Base-by-base conservation (phyloP, 768 basidiomycete species). In the Boletus tomentosulus region DNA sequence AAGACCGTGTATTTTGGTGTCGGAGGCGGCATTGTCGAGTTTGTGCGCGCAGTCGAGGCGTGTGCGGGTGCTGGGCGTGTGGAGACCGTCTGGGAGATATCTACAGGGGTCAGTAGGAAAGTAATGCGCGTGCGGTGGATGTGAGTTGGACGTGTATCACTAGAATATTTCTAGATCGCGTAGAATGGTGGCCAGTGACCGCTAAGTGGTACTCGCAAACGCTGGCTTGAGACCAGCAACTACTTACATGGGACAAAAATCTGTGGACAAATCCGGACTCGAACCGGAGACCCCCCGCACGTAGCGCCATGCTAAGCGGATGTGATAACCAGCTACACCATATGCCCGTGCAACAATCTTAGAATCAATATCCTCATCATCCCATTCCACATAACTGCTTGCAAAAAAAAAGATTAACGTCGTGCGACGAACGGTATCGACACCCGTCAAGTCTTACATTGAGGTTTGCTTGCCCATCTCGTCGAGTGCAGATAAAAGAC, bases 1-100 rank as follows among this genome's bases (percentile, higher is more conserved):
- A 98, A 98, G 69, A 79, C 92, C 13, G 70, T 98, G 19, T 98
- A 98, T 67, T 98, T 98, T 67, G 96, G 96, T 7, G 92, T 98
- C 4, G 95, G 94, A 1, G 95, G 96, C 0, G 91, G 94, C 7
- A 73, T 95, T 27, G 69, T 79, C 12, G 89, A 86, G 55, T 96
- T 96, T 60, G 67, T 82, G n/a, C 65, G 71, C 27, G 77, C 75
- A 6, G 79, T 92, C 0, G 63, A 43, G 35, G 52, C 58, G 19
- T 38, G 25, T 3, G 38, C 28, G 1, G 51, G 50, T 3, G 34
- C 24, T 8, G 33, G 15, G 22, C 68, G 56, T 28, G 80, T 84
- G 1, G 75, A 80, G 59, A 79, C 74, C 3, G 79, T 92, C 1
- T 86, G 83, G 79, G 86, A 90, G 62, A 76, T 71, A 57, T 78